phyloP scores from a whole-genome alignment of 1,284 basidiomycete genomes.

The Baeospora myosura region DNA sequence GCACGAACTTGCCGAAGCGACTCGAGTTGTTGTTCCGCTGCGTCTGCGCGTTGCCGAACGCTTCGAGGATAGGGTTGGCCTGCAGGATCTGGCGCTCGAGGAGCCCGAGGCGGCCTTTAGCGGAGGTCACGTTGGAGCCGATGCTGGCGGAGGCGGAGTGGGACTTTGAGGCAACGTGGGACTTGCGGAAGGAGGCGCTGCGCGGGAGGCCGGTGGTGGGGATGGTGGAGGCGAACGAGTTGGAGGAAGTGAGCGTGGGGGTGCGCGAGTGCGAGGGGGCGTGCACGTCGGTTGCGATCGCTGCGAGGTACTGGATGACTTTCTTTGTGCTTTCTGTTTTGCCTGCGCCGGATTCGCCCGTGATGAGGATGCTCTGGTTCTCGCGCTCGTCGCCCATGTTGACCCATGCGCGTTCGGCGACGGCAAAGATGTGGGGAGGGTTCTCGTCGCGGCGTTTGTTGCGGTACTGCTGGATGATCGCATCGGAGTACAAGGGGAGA shows the following conservation, averaged over 20 bases:
- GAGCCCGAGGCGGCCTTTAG: constrained; percentile 73
- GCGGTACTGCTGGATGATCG: constrained; percentile 91
- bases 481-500: constrained; percentile 88
- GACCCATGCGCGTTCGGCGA: constrained; percentile 96
- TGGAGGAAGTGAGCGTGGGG: constrained; percentile 36
- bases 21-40: constrained; percentile 99
- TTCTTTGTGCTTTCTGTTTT: constrained; percentile 99
- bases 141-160: constrained; percentile 22
- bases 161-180: constrained; percentile 24
- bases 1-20: constrained; percentile 97
- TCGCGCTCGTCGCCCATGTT: constrained; percentile 97
- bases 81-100: constrained; percentile 96
- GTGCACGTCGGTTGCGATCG: constrained; percentile 84
- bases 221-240: constrained; percentile 42
- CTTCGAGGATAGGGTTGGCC: constrained; percentile 96
- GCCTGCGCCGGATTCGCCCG: constrained; percentile 98
- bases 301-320: constrained; percentile 98
- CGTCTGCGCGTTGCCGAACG: constrained; percentile 98
- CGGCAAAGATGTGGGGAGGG: constrained; percentile 94
- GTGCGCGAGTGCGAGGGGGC: constrained; percentile 55
- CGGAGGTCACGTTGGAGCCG: constrained; percentile 40
- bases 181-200: constrained; percentile 41
- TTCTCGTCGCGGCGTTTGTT: constrained; percentile 90
- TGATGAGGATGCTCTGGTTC: constrained; percentile 97
- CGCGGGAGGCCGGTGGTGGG: constrained; percentile 54